A percentile compares a stretch with the other conserved stretches of the same genome.
Evolutionary conservation across 1,284 basidiomycete genomes (phyloP).

Genomic region (Ustilago cynodontis): DNA sequence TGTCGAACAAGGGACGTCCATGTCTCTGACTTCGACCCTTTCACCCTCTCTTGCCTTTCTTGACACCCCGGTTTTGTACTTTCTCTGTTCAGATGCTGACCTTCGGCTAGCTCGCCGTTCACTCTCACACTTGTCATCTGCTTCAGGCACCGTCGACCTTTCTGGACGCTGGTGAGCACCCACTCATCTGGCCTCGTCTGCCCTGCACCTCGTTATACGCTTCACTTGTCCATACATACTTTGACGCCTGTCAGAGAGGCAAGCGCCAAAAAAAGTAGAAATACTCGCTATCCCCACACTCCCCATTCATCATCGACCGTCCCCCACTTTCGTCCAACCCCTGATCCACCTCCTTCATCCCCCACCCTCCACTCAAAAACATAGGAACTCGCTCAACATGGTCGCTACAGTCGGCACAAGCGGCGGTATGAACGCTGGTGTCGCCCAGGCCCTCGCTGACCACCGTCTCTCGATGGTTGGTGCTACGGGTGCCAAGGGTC

Average conservation of each 20-base stretch:
- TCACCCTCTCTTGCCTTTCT: not conserved
- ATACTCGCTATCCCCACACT: slow-evolving; percentile 2
- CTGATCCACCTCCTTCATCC: not conserved
- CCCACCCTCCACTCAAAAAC: slow-evolving; percentile 12
- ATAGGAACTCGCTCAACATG: slow-evolving; percentile 23
- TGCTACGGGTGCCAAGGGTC: slow-evolving; percentile 50
- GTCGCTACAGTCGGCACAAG: slow-evolving; percentile 3
- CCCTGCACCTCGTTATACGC: not conserved
- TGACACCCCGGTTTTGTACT: not conserved
- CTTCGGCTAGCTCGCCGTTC: slow-evolving; percentile 1
- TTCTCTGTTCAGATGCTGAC: not conserved
- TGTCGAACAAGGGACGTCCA: not conserved
- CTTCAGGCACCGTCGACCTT: slow-evolving; percentile 2
- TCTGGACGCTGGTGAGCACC: not conserved
- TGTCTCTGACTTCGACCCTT: not conserved
- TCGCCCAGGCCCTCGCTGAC: slow-evolving; percentile 37
- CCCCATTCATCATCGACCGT: not conserved
- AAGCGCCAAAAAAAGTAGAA: slow-evolving; percentile 17
- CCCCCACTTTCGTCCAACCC: not conserved
- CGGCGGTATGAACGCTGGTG: slow-evolving; percentile 12
- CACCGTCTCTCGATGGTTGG: slow-evolving; percentile 50
- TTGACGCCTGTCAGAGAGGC: not conserved
- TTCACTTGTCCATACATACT: not conserved
- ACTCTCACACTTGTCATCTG: not conserved
- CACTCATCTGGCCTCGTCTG: not conserved